These are phyloP conservation scores for Verbascum thapsus DNA, from an alignment of 257 asterid species.

Conservation along the genomic window DNA sequence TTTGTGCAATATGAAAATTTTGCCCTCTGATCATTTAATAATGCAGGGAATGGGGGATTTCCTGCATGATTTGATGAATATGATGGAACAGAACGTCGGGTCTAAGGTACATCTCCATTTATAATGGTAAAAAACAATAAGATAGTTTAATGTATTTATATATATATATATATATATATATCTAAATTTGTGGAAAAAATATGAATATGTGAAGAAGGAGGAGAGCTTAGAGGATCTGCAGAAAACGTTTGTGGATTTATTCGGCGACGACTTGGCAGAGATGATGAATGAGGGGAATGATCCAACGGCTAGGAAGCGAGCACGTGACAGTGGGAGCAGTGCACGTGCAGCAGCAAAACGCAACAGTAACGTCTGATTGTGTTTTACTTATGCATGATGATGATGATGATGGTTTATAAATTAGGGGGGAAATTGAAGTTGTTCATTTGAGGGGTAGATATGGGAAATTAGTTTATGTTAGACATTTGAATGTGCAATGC, in stretches of 20 bases:
- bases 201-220: conserved; percentile 44
- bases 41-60: conserved; percentile 98
- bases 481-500: too few relatives aligned
- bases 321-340: conserved; percentile 48
- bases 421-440: neutral
- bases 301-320: conserved; percentile 49
- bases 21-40: conserved; percentile 12
- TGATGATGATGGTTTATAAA: neutral
- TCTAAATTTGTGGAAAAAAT: neutral
- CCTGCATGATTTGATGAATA: conserved; percentile 69
- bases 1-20: neutral
- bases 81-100: conserved; percentile 74
- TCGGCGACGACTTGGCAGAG: conserved; percentile 73
- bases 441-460: conserved; percentile 25
- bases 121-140: neutral
- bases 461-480: conserved; percentile 15
- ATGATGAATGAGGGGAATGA: conserved; percentile 44
- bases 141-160: too few relatives aligned
- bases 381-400: conserved; percentile 3
- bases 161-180: too few relatives aligned
- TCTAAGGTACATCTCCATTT: conserved; percentile 45
- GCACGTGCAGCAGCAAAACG: conserved; percentile 41
- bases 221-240: conserved; percentile 91
- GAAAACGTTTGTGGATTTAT: conserved; percentile 78
- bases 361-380: conserved; percentile 3